Conservation (phyloP, 1,284 basidiomycete genomes). For the Apiotrichum gracile region DNA sequence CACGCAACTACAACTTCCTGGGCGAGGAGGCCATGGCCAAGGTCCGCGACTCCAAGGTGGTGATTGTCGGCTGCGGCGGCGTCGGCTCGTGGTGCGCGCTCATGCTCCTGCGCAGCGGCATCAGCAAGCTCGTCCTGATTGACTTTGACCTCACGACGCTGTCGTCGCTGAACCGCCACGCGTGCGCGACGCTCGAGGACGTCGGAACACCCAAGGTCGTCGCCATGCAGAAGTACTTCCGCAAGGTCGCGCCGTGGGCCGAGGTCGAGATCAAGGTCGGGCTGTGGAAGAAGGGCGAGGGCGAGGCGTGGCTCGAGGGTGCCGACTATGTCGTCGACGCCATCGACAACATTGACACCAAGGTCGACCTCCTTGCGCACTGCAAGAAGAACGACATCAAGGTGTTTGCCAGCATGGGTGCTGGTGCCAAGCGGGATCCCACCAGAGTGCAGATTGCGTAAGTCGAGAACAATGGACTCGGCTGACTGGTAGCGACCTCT, state of each 20-base stretch:
- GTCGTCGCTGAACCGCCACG: constrained; percentile 88
- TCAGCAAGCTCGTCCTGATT: constrained; percentile 49
- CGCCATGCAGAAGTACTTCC: constrained; percentile 68
- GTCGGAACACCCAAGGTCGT: constrained; percentile 92
- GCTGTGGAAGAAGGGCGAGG: constrained; percentile 70
- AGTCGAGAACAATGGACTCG: constrained; percentile 8
- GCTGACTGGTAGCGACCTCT: constrained; percentile 64
- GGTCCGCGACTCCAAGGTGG: constrained; percentile 70
- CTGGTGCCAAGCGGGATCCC: constrained; percentile 92
- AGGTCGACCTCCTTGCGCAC: constrained; percentile 79
- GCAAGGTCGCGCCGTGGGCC: constrained; percentile 59
- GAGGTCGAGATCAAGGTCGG: constrained; percentile 72
- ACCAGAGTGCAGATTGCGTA: constrained; percentile 82
- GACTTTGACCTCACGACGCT: constrained; percentile 87
- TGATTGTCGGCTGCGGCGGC: constrained; percentile 88
- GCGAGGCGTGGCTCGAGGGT: constrained; percentile 65
- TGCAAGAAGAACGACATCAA: constrained; percentile 71
- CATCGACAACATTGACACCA: constrained; percentile 95
- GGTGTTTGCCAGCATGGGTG: constrained; percentile 96
- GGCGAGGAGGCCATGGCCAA: constrained; percentile 82
- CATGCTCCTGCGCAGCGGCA: constrained; percentile 70
- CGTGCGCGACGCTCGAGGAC: constrained; percentile 81
- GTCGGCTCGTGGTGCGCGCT: constrained; percentile 94
- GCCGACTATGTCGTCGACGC: constrained; percentile 91
- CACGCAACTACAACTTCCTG: constrained; percentile 91